A percentile compares a stretch with the other conserved stretches of the same genome.
These are phyloP conservation scores for Spencermartinsiella europaea DNA, from an alignment of 805 yeast species.

Conservation along the genomic window DNA sequence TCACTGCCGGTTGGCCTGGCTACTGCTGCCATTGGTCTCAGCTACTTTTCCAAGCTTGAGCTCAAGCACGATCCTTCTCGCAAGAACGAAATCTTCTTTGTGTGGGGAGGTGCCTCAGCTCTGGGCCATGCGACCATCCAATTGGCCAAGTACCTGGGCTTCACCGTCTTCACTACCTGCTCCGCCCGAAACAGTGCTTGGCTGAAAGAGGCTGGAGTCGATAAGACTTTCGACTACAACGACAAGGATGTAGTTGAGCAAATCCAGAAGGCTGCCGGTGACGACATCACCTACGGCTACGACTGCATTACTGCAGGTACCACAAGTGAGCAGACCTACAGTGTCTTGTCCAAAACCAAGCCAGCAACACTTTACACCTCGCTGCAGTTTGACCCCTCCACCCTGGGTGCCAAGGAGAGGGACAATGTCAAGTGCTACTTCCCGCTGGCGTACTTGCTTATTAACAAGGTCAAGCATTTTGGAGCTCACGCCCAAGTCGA, in stretches of 20 bases:
- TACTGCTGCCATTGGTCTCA: constrained; percentile 43
- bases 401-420: not conserved
- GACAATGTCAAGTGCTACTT: not conserved
- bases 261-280: constrained; percentile 31
- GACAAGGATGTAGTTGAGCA: constrained; percentile 42
- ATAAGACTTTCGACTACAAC: constrained; percentile 40
- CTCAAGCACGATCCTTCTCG: constrained; percentile 27
- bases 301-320: constrained; percentile 24
- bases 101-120: constrained; percentile 51
- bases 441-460: constrained; percentile 16
- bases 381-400: not conserved
- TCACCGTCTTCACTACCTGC: constrained; percentile 46
- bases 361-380: constrained; percentile 4
- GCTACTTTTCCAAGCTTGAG: constrained; percentile 24
- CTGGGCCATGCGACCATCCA: constrained; percentile 57
- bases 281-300: constrained; percentile 22
- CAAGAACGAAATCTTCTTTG: constrained; percentile 16
- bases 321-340: constrained; percentile 16
- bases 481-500: not conserved
- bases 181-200: constrained; percentile 41
- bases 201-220: constrained; percentile 46
- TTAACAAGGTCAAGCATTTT: constrained; percentile 13
- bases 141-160: constrained; percentile 48
- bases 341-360: constrained; percentile 12
- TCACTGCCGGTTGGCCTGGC: constrained; percentile 49